These are phyloP conservation scores for Aspergillus latus DNA, from an alignment of 2,329 filamentous ascomycete species.

Conservation along the genomic window DNA sequence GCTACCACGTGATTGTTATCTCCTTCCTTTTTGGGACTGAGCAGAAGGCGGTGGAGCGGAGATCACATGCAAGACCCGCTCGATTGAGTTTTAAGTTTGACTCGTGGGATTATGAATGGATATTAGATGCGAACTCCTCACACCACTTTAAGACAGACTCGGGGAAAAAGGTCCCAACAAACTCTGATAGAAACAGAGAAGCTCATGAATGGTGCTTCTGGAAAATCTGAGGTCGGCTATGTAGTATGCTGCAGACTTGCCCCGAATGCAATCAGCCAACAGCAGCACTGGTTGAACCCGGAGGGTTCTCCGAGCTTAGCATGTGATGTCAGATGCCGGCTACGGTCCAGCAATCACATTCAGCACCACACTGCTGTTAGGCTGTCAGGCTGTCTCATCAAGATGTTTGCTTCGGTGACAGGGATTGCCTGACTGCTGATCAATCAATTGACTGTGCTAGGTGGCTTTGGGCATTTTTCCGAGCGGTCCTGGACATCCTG, in stretches of 20 bases:
- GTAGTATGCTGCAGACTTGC: background rate
- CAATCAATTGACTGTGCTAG: background rate
- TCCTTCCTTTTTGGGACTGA: background rate
- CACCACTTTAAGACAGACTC: background rate
- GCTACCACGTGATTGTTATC: background rate
- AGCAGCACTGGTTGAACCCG: background rate
- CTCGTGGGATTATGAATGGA: too few relatives aligned
- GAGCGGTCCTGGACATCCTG: background rate
- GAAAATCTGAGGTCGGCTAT: background rate
- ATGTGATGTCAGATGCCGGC: conserved; percentile 12
- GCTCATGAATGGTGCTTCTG: background rate
- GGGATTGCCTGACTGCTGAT: background rate
- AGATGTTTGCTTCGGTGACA: background rate
- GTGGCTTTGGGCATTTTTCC: conserved; percentile 1
- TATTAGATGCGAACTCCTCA: too few relatives aligned
- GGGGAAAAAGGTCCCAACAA: background rate
- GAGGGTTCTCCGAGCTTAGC: conserved; percentile 6
- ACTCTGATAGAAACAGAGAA: background rate
- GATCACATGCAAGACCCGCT: conserved; percentile 15
- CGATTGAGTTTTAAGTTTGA: conserved; percentile 11
- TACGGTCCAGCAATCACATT: conserved; percentile 6
- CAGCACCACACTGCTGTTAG: background rate
- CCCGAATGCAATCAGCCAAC: background rate
- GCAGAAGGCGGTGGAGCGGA: conserved; percentile 7
- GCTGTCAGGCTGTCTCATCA: background rate